phyloP scores from a whole-genome alignment of 2,329 filamentous ascomycete genomes.

The Allantophomopsis lycopodina region DNA sequence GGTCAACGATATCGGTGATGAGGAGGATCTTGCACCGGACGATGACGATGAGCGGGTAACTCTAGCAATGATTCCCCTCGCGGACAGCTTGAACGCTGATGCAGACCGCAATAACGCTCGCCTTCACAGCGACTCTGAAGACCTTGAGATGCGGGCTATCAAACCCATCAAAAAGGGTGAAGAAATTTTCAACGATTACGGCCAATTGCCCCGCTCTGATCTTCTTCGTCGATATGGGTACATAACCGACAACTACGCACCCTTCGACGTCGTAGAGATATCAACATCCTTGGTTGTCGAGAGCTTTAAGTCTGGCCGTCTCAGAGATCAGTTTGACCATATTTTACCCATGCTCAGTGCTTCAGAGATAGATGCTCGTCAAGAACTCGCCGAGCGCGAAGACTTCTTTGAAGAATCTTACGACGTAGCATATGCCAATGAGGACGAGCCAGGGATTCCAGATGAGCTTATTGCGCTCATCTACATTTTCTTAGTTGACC shows the following conservation, averaged over 20 bases:
- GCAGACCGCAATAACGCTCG: slow-evolving; percentile 49
- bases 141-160: slow-evolving; percentile 49
- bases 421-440: slow-evolving; percentile 25
- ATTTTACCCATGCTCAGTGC: slow-evolving; percentile 10
- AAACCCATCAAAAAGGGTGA: slow-evolving; percentile 40
- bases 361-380: slow-evolving; percentile 13
- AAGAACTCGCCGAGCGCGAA: slow-evolving; percentile 36
- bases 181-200: slow-evolving; percentile 59
- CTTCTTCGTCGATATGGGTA: slow-evolving; percentile 56
- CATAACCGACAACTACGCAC: slow-evolving; percentile 47
- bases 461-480: slow-evolving; percentile 23
- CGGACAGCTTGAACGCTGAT: slow-evolving; percentile 60
- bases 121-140: slow-evolving; percentile 17
- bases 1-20: slow-evolving; percentile 26
- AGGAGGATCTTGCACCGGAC: slow-evolving; percentile 29
- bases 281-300: slow-evolving; percentile 31
- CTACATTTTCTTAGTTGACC: slow-evolving; percentile 26
- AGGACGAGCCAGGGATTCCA: slow-evolving; percentile 15
- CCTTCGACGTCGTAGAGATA: slow-evolving; percentile 54
- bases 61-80: slow-evolving; percentile 57
- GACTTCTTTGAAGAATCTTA: slow-evolving; percentile 47
- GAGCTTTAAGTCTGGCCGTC: slow-evolving; percentile 5
- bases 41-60: slow-evolving; percentile 27
- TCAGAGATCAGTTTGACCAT: slow-evolving; percentile 1
- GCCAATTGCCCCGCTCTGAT: slow-evolving; percentile 51